Base-by-base conservation (phyloP, 257 asterid species). In the Capsicum pubescens region DNA sequence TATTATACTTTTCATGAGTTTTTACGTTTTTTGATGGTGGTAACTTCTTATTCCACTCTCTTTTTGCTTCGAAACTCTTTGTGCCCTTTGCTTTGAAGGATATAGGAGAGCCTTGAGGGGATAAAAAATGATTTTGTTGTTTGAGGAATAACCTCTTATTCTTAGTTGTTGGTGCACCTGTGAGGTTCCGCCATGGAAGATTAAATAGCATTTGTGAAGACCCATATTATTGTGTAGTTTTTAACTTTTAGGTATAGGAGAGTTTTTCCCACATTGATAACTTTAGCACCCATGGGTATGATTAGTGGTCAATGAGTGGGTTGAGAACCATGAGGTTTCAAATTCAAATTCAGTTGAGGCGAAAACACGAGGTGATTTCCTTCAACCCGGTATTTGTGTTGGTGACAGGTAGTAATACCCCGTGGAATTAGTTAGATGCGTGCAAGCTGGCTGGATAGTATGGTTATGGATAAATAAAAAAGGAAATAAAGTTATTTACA, bases 111-210 rank as follows among this genome's bases (percentile, higher is more conserved):
- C 68, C 19, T 61, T 19, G 68, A 61, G 36, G 15, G 68, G 68
- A n/a, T 21, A 61, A 15, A 19, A 61, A 61, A 61, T 21, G 69
- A 61, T 61, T 61, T 61, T 61, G 39, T 32, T 3, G 21, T 21
- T 61, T 21, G 15, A 9, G 69, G 69, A 61, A 61, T 61, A 10
- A 19, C 69, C 69, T 61, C 69, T 21, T 21, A 64, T 64, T 26
- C 44, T 64, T 64, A 64, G 71, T 64, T 64, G 44, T 64, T 64
- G 71, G 71, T 64, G 71, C 17, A 64, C n/a, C n/a, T 12, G 71
- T 64, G 71, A 64, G 26, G 42, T 26, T 64, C 7, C 70, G 1
- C 3, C 26, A 64, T 64, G 32, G 44, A 64, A 26, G 44, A 64
- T 26, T 32, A 11, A 26, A 39, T 63, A 42, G 26, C 69, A 21